Evolutionary conservation across 495 filamentous ascomycete genomes (phyloP).

Genomic region (Polyplosphaeria fusca): DNA sequence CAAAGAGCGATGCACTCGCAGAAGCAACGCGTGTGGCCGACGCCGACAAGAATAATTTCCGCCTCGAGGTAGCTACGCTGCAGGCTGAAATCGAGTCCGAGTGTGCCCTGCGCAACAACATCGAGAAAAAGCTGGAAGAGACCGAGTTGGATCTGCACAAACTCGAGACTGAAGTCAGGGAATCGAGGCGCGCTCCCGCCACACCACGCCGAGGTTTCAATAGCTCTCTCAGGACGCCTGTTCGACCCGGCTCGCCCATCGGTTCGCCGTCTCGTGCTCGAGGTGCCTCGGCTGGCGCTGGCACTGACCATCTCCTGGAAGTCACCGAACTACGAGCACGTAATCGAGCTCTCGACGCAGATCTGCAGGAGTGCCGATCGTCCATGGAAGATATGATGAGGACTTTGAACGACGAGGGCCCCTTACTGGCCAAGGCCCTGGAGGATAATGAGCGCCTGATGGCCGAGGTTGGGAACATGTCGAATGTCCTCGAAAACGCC

Average conservation of each 20-base stretch:
- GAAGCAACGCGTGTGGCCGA: too few relatives aligned
- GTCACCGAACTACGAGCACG: not conserved
- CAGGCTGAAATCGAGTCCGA: slow-evolving; percentile 80
- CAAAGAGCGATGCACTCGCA: too few relatives aligned
- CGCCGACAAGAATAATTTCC: too few relatives aligned
- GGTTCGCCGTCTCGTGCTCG: too few relatives aligned
- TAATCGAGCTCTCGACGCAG: slow-evolving; percentile 46
- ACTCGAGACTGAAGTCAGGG: slow-evolving; percentile 52
- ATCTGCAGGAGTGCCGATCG: slow-evolving; percentile 64
- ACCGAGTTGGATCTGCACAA: slow-evolving; percentile 70
- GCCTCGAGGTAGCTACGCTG: slow-evolving; percentile 73
- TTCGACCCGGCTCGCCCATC: slow-evolving; percentile 52
- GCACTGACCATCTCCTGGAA: too few relatives aligned
- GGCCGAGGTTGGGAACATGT: slow-evolving; percentile 76
- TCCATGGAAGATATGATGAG: slow-evolving; percentile 77
- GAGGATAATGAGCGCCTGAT: slow-evolving; percentile 54
- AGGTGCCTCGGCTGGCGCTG: too few relatives aligned
- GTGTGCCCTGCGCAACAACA: slow-evolving; percentile 63
- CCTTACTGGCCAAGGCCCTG: slow-evolving; percentile 60
- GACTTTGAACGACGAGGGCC: slow-evolving; percentile 57
- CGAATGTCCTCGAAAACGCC: slow-evolving; percentile 58
- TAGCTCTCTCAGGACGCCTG: slow-evolving; percentile 53
- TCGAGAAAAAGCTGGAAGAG: slow-evolving; percentile 67
- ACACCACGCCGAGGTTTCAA: slow-evolving; percentile 57
- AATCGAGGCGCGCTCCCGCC: slow-evolving; percentile 43